Evolutionary conservation across 345 rosid genomes (phyloP), one percentile per base, ranked within the genome.

Genomic region (Aquilaria sinensis): DNA sequence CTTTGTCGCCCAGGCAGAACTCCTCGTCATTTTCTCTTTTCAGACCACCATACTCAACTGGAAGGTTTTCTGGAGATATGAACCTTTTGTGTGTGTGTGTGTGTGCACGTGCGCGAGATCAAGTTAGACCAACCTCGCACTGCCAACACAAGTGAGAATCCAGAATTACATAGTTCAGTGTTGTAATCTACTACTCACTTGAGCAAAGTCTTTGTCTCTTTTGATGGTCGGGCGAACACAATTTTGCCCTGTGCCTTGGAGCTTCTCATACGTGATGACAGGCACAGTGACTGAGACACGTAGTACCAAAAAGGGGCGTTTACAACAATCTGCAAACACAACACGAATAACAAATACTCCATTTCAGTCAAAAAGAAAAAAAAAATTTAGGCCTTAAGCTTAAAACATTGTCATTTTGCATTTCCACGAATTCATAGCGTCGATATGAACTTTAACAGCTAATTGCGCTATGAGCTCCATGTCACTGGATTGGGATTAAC

Each of bases 271-370:
- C 67, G 74, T 31, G 71, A 65, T 10, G 61, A 60, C 63, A 83
- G 55, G 15, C 23, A 16, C 23, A 16, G 23, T 16, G 57, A 43
- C 51, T 72, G 87, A 51, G 68, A 78, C 2, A 77, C 69, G 62
- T 80, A 78, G 79, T 71, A 82, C 87, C 89, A 77, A 9, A 86
- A 78, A 5, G 89, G 85, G 6, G 78, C 84, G 51, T 84, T 83
- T 61, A 86, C 63, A 57, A 86, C 14, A 55, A 82, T 78, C 87
- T 82, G 75, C 68, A 70, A 68, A 56, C 23, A 16, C 23, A 16
- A 16, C 23, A 16, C 23, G 23, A 16, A 16, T 16, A 16, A 16
- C 23, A 16, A 16, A 16, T 0, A 16, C 23, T 16, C 23, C 0
- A 16, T 16, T 16, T 16, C 23, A 16, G 23, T 16, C 23, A 16